Conservation (phyloP, 306 rosid species). For the Vicia sativa region DNA sequence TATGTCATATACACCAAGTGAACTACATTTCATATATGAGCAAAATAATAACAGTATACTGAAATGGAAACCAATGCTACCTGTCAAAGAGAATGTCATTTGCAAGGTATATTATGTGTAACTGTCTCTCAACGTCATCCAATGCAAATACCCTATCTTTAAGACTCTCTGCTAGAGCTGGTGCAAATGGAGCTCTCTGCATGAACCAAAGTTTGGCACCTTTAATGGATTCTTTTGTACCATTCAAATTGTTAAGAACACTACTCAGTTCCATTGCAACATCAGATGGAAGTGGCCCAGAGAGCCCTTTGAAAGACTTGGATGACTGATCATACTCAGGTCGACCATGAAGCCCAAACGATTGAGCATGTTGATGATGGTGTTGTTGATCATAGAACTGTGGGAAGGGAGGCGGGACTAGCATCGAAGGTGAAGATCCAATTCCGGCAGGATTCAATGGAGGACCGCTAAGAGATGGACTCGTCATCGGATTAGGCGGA, state of each 20-base stretch:
- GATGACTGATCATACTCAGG: conserved; percentile 80
- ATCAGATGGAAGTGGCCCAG: conserved; percentile 93
- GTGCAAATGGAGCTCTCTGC: conserved; percentile 95
- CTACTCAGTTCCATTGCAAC: conserved; percentile 72
- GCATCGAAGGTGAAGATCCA: conserved; percentile 58
- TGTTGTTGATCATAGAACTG: conserved; percentile 75
- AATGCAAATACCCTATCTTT: conserved; percentile 73
- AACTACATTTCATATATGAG: not conserved
- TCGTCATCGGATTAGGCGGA: conserved; percentile 78
- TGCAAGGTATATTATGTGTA: conserved; percentile 86
- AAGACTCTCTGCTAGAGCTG: conserved; percentile 89
- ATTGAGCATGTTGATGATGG: conserved; percentile 71
- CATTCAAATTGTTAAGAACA: conserved; percentile 73
- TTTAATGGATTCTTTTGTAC: conserved; percentile 92
- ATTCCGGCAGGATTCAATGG: conserved; percentile 60
- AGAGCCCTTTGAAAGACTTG: conserved; percentile 74
- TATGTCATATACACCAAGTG: conserved; percentile 8
- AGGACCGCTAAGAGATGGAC: conserved; percentile 62
- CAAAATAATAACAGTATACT: conserved; percentile 1
- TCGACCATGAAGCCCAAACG: conserved; percentile 74
- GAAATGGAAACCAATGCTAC: conserved; percentile 39
- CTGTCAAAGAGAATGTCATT: conserved; percentile 96
- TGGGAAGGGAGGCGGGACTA: conserved; percentile 67
- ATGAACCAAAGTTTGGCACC: conserved; percentile 96
- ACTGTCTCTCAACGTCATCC: conserved; percentile 90